These are phyloP conservation scores for Cinnamomum micranthum DNA, from an alignment of 164 flowering plant species.

Conservation along the genomic window DNA sequence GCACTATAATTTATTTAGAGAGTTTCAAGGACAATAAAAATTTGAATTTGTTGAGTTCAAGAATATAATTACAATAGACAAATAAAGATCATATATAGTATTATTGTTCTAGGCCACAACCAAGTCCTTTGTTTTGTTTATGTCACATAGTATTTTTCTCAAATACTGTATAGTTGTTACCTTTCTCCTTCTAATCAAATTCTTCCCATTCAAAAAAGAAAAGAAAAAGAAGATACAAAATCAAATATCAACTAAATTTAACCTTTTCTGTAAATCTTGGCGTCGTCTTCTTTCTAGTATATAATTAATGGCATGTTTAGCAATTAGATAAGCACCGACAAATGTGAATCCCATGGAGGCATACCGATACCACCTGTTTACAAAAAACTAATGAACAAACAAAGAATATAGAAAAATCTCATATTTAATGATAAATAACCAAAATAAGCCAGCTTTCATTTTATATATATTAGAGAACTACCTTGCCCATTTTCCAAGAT, in stretches of 20 bases:
- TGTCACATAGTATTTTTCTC: too few relatives aligned
- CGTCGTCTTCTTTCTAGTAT: conserved; percentile 75
- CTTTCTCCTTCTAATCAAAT: too few relatives aligned
- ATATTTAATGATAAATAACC: background rate
- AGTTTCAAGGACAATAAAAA: too few relatives aligned
- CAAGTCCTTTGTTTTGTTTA: too few relatives aligned
- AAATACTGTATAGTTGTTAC: too few relatives aligned
- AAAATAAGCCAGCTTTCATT: background rate
- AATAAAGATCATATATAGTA: too few relatives aligned
- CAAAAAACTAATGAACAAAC: background rate
- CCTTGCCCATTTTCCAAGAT: conserved; percentile 95
- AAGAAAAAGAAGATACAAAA: too few relatives aligned
- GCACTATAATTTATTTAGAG: too few relatives aligned
- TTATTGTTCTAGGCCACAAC: too few relatives aligned
- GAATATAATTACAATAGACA: too few relatives aligned
- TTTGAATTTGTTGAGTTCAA: too few relatives aligned
- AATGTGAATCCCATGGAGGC: conserved; percentile 80
- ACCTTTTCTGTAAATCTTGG: conserved; percentile 73
- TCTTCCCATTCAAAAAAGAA: too few relatives aligned
- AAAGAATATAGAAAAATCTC: background rate
- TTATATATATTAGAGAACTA: conserved; percentile 19
- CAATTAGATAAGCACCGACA: conserved; percentile 70
- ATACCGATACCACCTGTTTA: conserved; percentile 77
- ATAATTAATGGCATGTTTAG: conserved; percentile 61
- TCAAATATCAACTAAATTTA: background rate